A percentile compares a stretch with the other conserved stretches of the same genome.
These are phyloP conservation scores for Silene uniflora DNA, from an alignment of 148 eudicot genomes.

Conservation along the genomic window DNA sequence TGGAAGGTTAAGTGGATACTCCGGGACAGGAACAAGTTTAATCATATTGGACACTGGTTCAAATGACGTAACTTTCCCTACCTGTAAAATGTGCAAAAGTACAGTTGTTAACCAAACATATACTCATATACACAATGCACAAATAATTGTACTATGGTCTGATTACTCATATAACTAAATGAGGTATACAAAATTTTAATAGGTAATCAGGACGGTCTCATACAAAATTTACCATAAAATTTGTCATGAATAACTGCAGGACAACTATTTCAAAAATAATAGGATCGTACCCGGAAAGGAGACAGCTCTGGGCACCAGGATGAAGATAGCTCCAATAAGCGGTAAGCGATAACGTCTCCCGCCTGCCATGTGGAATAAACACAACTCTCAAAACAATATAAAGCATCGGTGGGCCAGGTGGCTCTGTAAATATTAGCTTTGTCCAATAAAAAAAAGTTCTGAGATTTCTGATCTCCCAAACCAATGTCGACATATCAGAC, in stretches of 20 bases:
- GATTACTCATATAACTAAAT: not conserved
- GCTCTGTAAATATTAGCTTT: not conserved
- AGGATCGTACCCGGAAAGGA: slow-evolving; percentile 43
- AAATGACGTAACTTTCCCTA: slow-evolving; percentile 58
- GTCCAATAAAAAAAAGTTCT: not conserved
- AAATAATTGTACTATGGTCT: not conserved
- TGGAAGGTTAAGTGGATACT: slow-evolving; percentile 53
- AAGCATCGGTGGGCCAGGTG: not conserved
- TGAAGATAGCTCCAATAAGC: slow-evolving; percentile 76
- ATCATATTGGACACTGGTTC: slow-evolving; percentile 41
- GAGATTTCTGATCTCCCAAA: not conserved
- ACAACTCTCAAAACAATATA: slow-evolving; percentile 5
- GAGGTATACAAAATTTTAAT: not conserved
- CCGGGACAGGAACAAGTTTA: slow-evolving; percentile 58
- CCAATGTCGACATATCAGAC: not conserved
- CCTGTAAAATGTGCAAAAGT: slow-evolving; percentile 30
- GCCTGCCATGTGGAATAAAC: slow-evolving; percentile 46
- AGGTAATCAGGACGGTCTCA: not conserved
- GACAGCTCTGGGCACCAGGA: slow-evolving; percentile 83
- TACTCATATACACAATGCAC: not conserved
- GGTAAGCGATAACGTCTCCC: slow-evolving; percentile 87
- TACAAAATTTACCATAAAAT: not conserved
- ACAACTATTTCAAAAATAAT: not conserved
- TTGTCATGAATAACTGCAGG: not conserved
- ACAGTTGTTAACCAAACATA: not conserved